Conservation (phyloP, 208 protist species). For the Tetramitus jugosus region DNA sequence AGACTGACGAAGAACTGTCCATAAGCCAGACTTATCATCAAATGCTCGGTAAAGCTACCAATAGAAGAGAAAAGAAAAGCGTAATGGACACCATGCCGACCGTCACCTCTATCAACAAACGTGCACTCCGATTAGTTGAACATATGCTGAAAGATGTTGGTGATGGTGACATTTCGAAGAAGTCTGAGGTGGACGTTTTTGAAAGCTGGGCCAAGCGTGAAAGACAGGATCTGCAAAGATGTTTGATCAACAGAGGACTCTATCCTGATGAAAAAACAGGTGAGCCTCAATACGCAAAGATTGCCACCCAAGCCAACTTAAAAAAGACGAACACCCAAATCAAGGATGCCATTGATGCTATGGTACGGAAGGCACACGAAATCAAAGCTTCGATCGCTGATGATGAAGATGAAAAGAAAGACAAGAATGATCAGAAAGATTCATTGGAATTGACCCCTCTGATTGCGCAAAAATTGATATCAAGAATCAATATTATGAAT, state of each 20-base stretch:
- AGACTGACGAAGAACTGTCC: not conserved
- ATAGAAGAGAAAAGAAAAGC: conserved; percentile 16
- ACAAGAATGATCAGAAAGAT: not conserved
- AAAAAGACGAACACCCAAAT: not conserved
- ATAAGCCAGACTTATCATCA: not conserved
- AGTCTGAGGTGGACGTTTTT: not conserved
- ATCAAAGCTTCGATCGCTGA: not conserved
- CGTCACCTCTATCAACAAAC: not conserved
- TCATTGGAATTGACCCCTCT: not conserved
- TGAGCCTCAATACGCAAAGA: not conserved
- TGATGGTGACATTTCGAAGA: not conserved
- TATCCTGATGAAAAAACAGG: not conserved
- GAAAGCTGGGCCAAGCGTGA: conserved; percentile 6
- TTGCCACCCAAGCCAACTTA: not conserved
- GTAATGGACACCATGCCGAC: not conserved
- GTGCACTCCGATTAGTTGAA: conserved; percentile 1
- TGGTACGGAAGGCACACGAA: not conserved
- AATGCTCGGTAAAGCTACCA: not conserved
- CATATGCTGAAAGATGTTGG: not conserved
- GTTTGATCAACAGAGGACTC: not conserved
- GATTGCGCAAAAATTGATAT: not conserved
- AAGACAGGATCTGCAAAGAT: not conserved
- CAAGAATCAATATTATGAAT: not conserved
- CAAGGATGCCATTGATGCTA: not conserved
- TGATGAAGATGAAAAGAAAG: not conserved